These are phyloP conservation scores for Fusarium sp. DNA, from an alignment of 2,329 filamentous ascomycete species.

Conservation along the genomic window DNA sequence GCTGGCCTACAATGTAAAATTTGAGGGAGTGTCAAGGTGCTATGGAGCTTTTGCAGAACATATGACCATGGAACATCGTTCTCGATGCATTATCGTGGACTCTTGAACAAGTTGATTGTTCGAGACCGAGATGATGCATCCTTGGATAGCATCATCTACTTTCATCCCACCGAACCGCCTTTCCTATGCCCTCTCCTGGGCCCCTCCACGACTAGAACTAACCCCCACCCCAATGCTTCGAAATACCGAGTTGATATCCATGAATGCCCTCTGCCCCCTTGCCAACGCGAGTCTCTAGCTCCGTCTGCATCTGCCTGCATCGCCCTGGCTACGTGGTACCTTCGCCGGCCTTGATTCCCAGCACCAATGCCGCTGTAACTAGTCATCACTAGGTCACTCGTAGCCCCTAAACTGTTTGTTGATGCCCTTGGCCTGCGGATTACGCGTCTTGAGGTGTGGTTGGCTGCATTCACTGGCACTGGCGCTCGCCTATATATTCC, in stretches of 20 bases:
- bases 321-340: neutral
- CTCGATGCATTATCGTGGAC: neutral
- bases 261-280: neutral
- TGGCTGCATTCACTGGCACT: slow-evolving; percentile 7
- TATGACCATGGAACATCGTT: neutral
- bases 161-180: neutral
- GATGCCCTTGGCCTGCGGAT: slow-evolving; percentile 5
- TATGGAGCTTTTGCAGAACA: neutral
- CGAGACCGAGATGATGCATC: neutral
- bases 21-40: neutral
- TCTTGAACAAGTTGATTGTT: neutral
- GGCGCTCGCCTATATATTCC: slow-evolving; percentile 7
- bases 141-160: neutral
- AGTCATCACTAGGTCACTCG: neutral
- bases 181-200: neutral
- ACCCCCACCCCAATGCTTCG: neutral
- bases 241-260: neutral
- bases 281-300: neutral
- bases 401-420: slow-evolving; percentile 1
- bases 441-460: neutral
- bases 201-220: neutral
- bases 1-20: neutral
- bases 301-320: too few species aligned
- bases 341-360: neutral
- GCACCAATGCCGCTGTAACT: neutral